Conservation (phyloP, 2,329 filamentous ascomycete species). For the Calonectria hongkongensis region DNA sequence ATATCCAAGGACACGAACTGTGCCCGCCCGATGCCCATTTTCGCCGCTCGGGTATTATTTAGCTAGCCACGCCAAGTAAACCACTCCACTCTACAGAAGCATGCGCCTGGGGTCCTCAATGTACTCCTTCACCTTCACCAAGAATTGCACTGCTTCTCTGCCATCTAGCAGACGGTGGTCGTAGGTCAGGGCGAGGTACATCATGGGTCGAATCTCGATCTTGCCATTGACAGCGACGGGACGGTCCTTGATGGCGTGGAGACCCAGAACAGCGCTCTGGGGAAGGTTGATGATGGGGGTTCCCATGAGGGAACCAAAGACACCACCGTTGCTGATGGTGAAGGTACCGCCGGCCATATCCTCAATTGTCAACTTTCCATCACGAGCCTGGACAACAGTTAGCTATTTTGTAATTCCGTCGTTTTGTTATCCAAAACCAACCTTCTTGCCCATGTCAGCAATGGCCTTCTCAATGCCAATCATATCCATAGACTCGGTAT, state of each 20-base stretch:
- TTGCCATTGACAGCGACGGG: conserved; percentile 94
- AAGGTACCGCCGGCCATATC: conserved; percentile 99
- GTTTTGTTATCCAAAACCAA: conserved; percentile 59
- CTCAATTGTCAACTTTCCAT: conserved; percentile 97
- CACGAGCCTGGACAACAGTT: conserved; percentile 77
- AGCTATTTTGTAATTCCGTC: conserved; percentile 14
- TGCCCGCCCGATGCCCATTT: too few species aligned
- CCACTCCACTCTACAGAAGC: conserved; percentile 74
- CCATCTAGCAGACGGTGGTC: conserved; percentile 97
- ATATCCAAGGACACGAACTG: too few species aligned
- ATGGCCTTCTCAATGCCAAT: conserved; percentile 93
- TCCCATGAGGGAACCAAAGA: conserved; percentile 97
- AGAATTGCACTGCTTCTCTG: conserved; percentile 95
- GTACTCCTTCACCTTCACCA: conserved; percentile 97
- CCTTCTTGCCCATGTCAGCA: conserved; percentile 96
- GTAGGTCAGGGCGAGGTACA: conserved; percentile 98
- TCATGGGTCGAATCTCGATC: conserved; percentile 98
- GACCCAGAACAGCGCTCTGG: conserved; percentile 91
- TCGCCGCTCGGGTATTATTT: too few species aligned
- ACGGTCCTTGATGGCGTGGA: conserved; percentile 97
- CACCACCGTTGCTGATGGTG: conserved; percentile 97
- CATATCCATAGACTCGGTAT: conserved; percentile 91
- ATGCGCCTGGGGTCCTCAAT: conserved; percentile 97
- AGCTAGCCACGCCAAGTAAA: too few species aligned
- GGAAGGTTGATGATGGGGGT: conserved; percentile 99